phyloP scores from a whole-genome alignment of 2,329 filamentous ascomycete genomes.

The Thielaviopsis euricoi region DNA sequence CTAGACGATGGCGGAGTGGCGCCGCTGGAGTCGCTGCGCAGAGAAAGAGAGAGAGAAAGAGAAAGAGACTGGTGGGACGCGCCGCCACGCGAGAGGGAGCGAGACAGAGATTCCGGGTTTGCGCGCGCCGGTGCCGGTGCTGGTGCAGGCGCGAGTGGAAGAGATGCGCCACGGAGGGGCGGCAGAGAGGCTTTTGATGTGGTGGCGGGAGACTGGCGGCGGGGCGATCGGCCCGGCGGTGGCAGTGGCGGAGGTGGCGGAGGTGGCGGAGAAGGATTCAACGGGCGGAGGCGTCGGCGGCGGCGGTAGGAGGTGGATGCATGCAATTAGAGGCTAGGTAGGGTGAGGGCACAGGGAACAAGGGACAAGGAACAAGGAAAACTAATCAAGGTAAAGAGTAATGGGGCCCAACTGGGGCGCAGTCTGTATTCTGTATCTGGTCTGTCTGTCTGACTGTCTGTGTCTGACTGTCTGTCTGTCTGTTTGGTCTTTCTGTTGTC shows the following conservation, averaged over 20 bases:
- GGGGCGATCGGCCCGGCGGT: slow-evolving; percentile 20
- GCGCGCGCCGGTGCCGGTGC: neutral
- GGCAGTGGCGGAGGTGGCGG: slow-evolving; percentile 24
- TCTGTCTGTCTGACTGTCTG: neutral
- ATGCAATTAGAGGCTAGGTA: too few relatives aligned
- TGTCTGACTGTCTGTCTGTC: neutral
- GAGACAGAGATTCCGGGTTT: neutral
- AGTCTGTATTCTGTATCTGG: neutral
- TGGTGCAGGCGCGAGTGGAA: slow-evolving; percentile 10
- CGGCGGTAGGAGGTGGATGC: neutral
- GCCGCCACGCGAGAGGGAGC: neutral
- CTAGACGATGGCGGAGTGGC: slow-evolving; percentile 58
- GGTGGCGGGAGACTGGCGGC: slow-evolving; percentile 16
- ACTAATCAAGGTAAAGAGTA: neutral
- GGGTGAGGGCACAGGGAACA: too few relatives aligned
- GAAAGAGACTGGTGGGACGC: slow-evolving; percentile 14
- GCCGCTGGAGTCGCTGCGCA: slow-evolving; percentile 35
- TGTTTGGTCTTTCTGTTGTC: too few relatives aligned
- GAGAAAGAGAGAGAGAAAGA: slow-evolving; percentile 23
- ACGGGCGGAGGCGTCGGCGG: neutral
- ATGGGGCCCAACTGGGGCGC: neutral
- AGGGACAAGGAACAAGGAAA: neutral
- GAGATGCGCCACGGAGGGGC: slow-evolving; percentile 7
- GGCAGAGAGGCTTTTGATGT: slow-evolving; percentile 16
- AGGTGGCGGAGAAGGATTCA: slow-evolving; percentile 22